Evolutionary conservation across 176 grass and related monocot genomes (phyloP), one percentile per base, ranked within the genome.

Genomic region (Neostapfia colusana): DNA sequence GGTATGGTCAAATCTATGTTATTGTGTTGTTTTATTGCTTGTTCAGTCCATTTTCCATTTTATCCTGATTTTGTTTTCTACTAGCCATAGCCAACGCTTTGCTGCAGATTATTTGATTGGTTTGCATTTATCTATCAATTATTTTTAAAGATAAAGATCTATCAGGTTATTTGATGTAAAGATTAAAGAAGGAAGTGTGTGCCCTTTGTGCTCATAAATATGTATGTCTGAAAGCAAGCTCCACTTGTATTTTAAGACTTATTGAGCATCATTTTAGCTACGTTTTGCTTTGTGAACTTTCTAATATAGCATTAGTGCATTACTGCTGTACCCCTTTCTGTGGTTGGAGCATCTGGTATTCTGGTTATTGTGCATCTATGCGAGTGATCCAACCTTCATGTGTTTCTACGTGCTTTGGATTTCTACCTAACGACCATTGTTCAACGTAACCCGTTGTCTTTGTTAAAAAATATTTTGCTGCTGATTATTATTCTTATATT

Each of bases 1-100:
- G 89, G 95, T 94, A 61, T 79, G 44, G 37, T 65, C 7, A 26
- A 62, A 82, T 41, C 57, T 72, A 26, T 69, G 35, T 10, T 79
- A 18, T 24, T 78, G 21, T 75, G 26, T 61, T 81, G 69, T 77
- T 15, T 44, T 55, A 70, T 72, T 41, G 24, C 51, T 23, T 13
- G 38, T 56, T 68, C 34, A 26, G 28, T 75, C 73, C 24, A 35
- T 67, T 34, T 74, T 66, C 21, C 42, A 69, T 72, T 48, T 78
- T 73, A 40, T 60, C 34, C 67, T 14, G 3, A 10, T 58, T 41
- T 81, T 53, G 43, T 63, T 63, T 76, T 61, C 44, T 75, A 34
- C 6, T 60, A 79, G 40, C 28, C 20, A 36, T 49, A 37, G 18
- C 26, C 58, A 12, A 50, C 17, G 28, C 27, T 76, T 63, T 49